These are phyloP conservation scores for Kodamaea fungicola DNA, from an alignment of 1,139 yeast genomes.

Conservation along the genomic window DNA sequence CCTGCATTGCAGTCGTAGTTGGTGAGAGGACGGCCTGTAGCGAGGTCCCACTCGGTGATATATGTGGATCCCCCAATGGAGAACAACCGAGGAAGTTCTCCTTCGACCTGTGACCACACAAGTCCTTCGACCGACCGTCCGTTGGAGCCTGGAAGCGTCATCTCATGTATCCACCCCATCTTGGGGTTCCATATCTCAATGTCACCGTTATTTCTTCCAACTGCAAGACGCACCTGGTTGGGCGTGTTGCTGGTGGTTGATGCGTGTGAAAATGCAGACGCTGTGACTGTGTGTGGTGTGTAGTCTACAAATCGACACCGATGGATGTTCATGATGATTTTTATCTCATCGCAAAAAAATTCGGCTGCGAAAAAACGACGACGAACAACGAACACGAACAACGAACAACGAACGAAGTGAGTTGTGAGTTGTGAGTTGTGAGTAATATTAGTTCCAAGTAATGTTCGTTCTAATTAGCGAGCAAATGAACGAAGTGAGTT, in stretches of 20 bases:
- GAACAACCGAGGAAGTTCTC: constrained; percentile 61
- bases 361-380: too few species aligned
- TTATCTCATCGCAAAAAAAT: too few species aligned
- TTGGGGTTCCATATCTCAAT: constrained; percentile 95
- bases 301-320: constrained; percentile 92
- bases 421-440: too few species aligned
- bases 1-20: constrained; percentile 94
- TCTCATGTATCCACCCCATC: constrained; percentile 53
- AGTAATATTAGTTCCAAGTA: too few species aligned
- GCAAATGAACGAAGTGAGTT: too few species aligned
- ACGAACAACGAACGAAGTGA: too few species aligned
- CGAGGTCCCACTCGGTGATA: constrained; percentile 89
- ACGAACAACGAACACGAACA: too few species aligned
- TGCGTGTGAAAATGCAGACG: constrained; percentile 75
- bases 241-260: constrained; percentile 52
- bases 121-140: constrained; percentile 88
- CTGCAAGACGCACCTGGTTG: constrained; percentile 71
- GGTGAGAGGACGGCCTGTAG: constrained; percentile 65
- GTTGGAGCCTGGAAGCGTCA: constrained; percentile 71
- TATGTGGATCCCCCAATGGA: constrained; percentile 92
- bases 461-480: too few species aligned
- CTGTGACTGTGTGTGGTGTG: constrained; percentile 80
- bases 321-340: constrained; percentile 63
- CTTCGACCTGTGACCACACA: constrained; percentile 60
- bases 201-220: constrained; percentile 92